Evolutionary conservation across 164 flowering plant species (phyloP).

Genomic region (Kalanchoe fedtschenkoi): DNA sequence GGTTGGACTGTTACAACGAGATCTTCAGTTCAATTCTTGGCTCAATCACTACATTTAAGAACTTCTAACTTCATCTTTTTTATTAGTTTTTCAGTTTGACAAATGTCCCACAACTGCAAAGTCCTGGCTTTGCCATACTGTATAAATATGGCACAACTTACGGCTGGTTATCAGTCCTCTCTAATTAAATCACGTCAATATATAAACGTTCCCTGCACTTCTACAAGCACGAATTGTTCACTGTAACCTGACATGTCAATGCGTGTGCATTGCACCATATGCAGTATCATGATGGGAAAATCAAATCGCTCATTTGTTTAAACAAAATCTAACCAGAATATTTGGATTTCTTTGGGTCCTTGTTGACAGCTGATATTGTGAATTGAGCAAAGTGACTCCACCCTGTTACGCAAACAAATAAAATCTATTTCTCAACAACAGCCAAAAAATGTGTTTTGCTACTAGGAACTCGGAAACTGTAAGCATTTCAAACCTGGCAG

Average conservation of each 20-base stretch:
- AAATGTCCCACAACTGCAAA: no score
- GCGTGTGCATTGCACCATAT: neutral
- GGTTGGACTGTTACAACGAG: no score
- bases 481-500: slow-evolving; percentile 69
- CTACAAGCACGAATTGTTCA: neutral
- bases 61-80: no score
- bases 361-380: slow-evolving; percentile 91
- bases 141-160: neutral
- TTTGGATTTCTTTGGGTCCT: slow-evolving; percentile 92
- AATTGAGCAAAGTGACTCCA: slow-evolving; percentile 99
- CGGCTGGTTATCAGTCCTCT: neutral
- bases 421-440: neutral
- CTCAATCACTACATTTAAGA: no score
- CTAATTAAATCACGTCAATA: neutral
- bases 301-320: neutral
- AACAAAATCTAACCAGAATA: slow-evolving; percentile 59
- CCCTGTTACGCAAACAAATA: slow-evolving; percentile 30
- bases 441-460: neutral
- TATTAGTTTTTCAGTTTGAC: no score
- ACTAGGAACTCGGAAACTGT: slow-evolving; percentile 1
- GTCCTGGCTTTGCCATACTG: neutral
- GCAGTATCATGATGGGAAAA: neutral
- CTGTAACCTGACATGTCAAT: no score
- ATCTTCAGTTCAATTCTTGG: no score
- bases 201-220: neutral